phyloP scores from a whole-genome alignment of 768 basidiomycete genomes.

The Candolleomyces aberdarensis region DNA sequence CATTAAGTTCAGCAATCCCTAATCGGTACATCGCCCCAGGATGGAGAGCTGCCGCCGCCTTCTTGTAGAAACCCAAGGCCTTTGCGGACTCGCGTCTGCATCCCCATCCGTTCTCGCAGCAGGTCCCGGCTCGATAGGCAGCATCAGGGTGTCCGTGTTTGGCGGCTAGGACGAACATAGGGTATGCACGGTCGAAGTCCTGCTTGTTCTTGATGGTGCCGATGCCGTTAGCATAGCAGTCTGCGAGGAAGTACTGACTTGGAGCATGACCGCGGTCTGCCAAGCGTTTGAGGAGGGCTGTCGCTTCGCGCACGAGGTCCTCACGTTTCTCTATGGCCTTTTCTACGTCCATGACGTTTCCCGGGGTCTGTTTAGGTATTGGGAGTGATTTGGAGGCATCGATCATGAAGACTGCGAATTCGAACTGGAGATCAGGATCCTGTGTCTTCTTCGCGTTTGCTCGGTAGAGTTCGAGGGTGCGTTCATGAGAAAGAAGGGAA shows the following conservation, averaged over 20 bases:
- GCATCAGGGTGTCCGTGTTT: constrained; percentile 98
- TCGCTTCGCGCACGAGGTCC: constrained; percentile 87
- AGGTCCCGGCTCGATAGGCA: constrained; percentile 92
- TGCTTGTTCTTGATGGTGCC: constrained; percentile 87
- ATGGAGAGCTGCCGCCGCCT: constrained; percentile 87
- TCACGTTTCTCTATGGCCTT: constrained; percentile 80
- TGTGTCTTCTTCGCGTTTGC: constrained; percentile 98
- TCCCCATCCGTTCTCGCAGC: constrained; percentile 99
- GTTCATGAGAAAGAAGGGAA: constrained; percentile 89
- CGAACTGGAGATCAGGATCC: constrained; percentile 96
- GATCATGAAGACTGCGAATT: constrained; percentile 98
- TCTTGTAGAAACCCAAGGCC: constrained; percentile 89
- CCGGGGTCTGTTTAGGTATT: constrained; percentile 64
- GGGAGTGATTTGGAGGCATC: constrained; percentile 92
- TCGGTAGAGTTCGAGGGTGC: constrained; percentile 95
- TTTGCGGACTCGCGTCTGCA: constrained; percentile 90
- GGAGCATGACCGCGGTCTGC: constrained; percentile 93
- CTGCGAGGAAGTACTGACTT: constrained; percentile 96
- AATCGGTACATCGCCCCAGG: constrained; percentile 97
- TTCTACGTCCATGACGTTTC: constrained; percentile 79
- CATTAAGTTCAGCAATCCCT: constrained; percentile 94
- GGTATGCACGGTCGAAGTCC: constrained; percentile 97
- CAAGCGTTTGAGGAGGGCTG: constrained; percentile 79
- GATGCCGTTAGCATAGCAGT: constrained; percentile 98
- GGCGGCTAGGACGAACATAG: constrained; percentile 91